Evolutionary conservation across 257 asterid genomes (phyloP), one percentile per base, ranked within the genome.

Genomic region (Solanum chilense): DNA sequence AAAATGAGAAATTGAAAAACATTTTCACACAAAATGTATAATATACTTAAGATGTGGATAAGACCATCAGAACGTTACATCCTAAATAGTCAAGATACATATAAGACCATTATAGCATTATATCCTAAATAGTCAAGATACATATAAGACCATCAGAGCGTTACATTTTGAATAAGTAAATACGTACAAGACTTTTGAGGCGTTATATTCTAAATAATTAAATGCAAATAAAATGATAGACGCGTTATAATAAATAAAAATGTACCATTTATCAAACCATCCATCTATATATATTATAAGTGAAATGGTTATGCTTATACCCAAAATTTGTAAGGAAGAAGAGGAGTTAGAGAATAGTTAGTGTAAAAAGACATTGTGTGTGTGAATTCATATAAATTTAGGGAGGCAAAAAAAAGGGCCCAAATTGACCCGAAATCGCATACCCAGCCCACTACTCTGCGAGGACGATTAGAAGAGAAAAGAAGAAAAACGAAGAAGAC

Each of bases 381-480:
- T 47, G 14, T 83, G 14, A n/a, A 60, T 9, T 58, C 44, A 82
- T 16, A 76, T 18, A 76, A 39, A 33, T 58, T 60, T 70, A 58
- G 75, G 37, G 42, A 45, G 64, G 45, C 37, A 66, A 21, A 81
- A 33, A 86, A 58, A 11, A 39, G 49, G 91, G 90, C 90, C 93
- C 88, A 88, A 89, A 47, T 60, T 60, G 83, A 89, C 86, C 70
- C 85, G 70, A 81, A 76, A 84, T 91, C 89, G 90, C 88, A 90
- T 91, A 88, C 83, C 92, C 91, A 90, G 89, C 92, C 91, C 93
- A 91, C 87, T 77, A 16, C 60, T 77, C 82, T 23, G 86, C 86
- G 84, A 89, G 86, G 56, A 70, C 89, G 91, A 90, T 88, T 88
- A 88, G 93, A 91, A 91, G 93, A 92, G 92, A 88, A 86, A 87